Evolutionary conservation across 371 early-diverging fungal species (phyloP), one percentile per base, ranked within the genome.

Genomic region (Mucor piriformis): DNA sequence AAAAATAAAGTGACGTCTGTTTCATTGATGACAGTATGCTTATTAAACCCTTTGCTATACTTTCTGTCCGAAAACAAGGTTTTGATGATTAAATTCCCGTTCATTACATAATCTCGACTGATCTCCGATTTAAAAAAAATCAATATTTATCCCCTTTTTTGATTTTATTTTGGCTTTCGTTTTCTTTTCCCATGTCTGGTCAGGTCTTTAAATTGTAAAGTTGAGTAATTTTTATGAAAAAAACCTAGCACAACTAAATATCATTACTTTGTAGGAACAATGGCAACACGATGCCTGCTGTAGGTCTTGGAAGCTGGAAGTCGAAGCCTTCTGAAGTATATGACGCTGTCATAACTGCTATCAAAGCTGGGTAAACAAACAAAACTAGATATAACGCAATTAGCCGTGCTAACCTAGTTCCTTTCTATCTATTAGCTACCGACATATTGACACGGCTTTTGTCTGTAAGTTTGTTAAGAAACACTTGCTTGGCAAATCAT

Each of bases 291-390:
- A 53, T 74, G 3, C 75, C 75, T 32, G 62, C 67, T 27, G 44
- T 74, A 8, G 73, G 73, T 35, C 63, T 70, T 35, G 72, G 77
- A 43, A 79, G 77, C 23, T 77, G 79, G 76, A 64, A 68, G 57
- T 66, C 76, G 7, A 55, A 75, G 56, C 76, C 77, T 16, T 59
- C 70, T 20, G 64, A 71, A 33, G 70, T 80, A 6, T 64, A 72
- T 44, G 60, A 76, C 21, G 71, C 78, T 33, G 74, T 89, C 54
- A 18, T 59, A 18, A 59, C 69, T 23, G 87, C 88, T 49, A 44
- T 70, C n/a, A 50, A 66, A 53, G 55, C 65, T 12, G 69, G 69
- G 66, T 66, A 53, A 59, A 20, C 20, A 43, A 4, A 29, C 29
- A 29, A 27, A 5, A 32, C 16, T 29, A 44, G 24, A 29, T 55